Evolutionary conservation across 2,329 filamentous ascomycete genomes (phyloP).

Genomic region (Bipolaris zeicola): DNA sequence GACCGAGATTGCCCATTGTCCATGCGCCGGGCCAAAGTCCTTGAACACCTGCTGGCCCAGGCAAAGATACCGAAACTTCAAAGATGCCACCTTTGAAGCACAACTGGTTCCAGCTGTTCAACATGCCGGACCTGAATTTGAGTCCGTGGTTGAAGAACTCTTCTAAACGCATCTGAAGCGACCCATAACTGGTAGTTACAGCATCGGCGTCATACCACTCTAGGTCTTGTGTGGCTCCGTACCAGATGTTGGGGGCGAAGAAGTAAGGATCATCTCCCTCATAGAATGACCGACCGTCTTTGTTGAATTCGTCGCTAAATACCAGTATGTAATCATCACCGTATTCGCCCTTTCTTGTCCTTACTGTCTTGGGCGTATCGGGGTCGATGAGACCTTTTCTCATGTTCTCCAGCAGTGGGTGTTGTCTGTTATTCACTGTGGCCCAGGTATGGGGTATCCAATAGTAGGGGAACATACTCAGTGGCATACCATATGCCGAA

Average conservation of each 20-base stretch:
- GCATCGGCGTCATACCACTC: conserved; percentile 61
- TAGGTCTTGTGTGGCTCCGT: conserved; percentile 58
- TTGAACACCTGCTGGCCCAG: conserved; percentile 56
- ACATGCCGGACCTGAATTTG: conserved; percentile 57
- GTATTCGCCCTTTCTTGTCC: conserved; percentile 53
- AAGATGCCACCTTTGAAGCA: conserved; percentile 62
- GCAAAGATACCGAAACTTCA: conserved; percentile 59
- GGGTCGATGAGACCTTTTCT: conserved; percentile 58
- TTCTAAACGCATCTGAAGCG: conserved; percentile 55
- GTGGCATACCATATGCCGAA: conserved; percentile 48
- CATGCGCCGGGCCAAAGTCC: conserved; percentile 61
- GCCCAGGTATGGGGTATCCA: conserved; percentile 50
- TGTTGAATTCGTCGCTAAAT: conserved; percentile 64
- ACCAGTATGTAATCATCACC: conserved; percentile 56
- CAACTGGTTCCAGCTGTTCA: conserved; percentile 60
- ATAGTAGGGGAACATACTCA: conserved; percentile 47
- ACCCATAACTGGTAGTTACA: conserved; percentile 56
- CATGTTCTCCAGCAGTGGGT: conserved; percentile 56
- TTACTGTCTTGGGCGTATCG: conserved; percentile 56
- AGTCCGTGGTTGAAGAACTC: conserved; percentile 54
- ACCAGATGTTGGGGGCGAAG: conserved; percentile 60
- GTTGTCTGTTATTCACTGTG: conserved; percentile 55
- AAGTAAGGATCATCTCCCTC: conserved; percentile 63
- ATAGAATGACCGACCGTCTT: conserved; percentile 60
- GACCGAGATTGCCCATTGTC: conserved; percentile 61